These are phyloP conservation scores for Biscogniauxia marginata DNA, from an alignment of 2,329 filamentous ascomycete species.

Conservation along the genomic window DNA sequence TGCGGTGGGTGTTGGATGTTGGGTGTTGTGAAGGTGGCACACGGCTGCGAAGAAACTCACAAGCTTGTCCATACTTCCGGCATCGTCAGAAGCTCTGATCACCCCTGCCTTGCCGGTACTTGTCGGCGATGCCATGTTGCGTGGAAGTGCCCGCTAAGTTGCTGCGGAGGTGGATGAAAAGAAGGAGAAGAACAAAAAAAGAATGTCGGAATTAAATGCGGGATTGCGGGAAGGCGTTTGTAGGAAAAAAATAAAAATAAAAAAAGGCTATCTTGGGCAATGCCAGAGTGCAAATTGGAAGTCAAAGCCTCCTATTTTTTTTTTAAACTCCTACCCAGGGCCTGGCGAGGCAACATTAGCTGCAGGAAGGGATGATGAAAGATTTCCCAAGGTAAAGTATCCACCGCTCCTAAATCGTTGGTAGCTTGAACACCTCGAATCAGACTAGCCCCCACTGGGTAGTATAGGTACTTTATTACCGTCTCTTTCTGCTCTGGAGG, in stretches of 20 bases:
- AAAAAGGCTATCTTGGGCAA: neutral
- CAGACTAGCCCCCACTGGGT: neutral
- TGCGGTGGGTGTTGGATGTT: conserved; percentile 4
- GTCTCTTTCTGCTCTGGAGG: no score
- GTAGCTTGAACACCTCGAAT: neutral
- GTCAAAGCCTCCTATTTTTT: neutral
- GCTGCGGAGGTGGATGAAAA: conserved; percentile 6
- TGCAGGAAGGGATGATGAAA: conserved; percentile 23
- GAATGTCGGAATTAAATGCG: neutral
- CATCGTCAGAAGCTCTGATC: conserved; percentile 53
- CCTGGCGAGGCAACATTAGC: neutral
- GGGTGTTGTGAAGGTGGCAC: conserved; percentile 10
- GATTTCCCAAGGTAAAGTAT: conserved; percentile 16
- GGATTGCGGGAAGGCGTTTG: neutral
- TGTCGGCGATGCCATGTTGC: conserved; percentile 22
- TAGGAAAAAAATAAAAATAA: neutral
- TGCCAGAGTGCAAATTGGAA: neutral
- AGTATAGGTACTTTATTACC: neutral
- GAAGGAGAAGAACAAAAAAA: neutral
- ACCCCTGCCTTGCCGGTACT: conserved; percentile 47
- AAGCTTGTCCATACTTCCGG: conserved; percentile 55
- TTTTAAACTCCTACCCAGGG: neutral
- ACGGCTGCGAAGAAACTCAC: conserved; percentile 44
- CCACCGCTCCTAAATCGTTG: conserved; percentile 12
- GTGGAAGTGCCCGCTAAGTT: conserved; percentile 8